Percentiles rank a stretch among this genome's conserved stretches.
Conservation (phyloP, 2,329 filamentous ascomycete genomes). For the Iodosphaeria phyllophila region DNA sequence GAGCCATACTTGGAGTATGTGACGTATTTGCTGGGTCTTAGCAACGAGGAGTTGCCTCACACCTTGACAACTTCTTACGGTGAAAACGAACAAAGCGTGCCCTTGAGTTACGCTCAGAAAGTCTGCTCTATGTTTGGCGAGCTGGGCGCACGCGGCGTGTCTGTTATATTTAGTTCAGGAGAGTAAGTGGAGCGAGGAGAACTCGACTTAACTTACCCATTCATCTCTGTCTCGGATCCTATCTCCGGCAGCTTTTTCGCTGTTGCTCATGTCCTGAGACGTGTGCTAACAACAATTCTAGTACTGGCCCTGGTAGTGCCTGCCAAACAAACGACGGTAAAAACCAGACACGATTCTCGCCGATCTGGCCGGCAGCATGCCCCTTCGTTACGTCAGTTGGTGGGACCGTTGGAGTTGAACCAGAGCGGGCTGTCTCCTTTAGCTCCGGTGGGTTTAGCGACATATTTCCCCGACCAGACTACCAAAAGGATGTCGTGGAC, state of each 20-base stretch:
- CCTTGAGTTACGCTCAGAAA: constrained; percentile 36
- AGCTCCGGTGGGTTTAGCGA: constrained; percentile 32
- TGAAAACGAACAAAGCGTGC: constrained; percentile 46
- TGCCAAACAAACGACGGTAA: constrained; percentile 37
- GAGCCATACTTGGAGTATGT: constrained; percentile 12
- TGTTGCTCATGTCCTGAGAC: too few relatives aligned
- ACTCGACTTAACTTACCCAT: too few relatives aligned
- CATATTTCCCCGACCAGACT: constrained; percentile 22
- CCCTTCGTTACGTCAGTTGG: constrained; percentile 40
- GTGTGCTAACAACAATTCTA: too few relatives aligned
- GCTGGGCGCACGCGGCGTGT: constrained; percentile 46
- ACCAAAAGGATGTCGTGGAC: constrained; percentile 25
- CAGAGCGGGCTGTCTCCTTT: constrained; percentile 33
- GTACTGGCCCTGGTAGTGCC: constrained; percentile 10
- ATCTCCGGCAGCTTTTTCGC: too few relatives aligned
- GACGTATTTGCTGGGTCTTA: constrained; percentile 6
- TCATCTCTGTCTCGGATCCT: too few relatives aligned
- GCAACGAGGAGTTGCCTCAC: constrained; percentile 32
- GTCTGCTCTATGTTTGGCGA: constrained; percentile 47
- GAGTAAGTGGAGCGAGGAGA: too few relatives aligned
- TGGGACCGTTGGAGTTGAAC: constrained; percentile 27
- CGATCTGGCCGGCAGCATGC: constrained; percentile 35
- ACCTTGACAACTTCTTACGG: constrained; percentile 49
- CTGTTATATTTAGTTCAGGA: constrained; percentile 11
- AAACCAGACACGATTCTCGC: constrained; percentile 29